Evolutionary conservation across 2,329 filamentous ascomycete genomes (phyloP).

Genomic region (Epichloe elymi): DNA sequence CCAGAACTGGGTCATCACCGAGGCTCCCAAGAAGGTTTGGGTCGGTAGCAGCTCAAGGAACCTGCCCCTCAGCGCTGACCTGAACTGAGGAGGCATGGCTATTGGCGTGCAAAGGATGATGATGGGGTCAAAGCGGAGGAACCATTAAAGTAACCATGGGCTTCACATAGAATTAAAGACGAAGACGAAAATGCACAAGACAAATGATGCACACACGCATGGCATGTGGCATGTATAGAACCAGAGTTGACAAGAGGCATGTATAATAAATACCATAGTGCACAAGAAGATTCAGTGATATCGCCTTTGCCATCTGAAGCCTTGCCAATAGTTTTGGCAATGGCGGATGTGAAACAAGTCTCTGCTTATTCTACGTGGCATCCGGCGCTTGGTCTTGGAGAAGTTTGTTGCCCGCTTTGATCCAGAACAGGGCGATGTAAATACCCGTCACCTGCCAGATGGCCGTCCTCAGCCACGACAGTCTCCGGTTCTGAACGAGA

Average conservation of each 20-base stretch:
- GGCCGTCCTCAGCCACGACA: conserved; percentile 24
- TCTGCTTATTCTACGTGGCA: no score
- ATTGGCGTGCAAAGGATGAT: neutral
- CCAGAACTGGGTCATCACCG: conserved; percentile 73
- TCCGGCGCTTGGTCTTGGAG: neutral
- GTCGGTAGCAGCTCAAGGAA: conserved; percentile 44
- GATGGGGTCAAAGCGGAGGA: neutral
- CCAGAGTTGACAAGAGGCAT: neutral
- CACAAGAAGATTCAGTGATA: no score
- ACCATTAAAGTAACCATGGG: neutral
- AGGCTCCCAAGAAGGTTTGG: conserved; percentile 37
- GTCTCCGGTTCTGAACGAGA: conserved; percentile 25
- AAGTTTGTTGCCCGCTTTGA: conserved; percentile 25
- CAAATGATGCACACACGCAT: no score
- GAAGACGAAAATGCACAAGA: neutral
- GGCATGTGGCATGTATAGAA: neutral
- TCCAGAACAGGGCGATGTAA: conserved; percentile 24
- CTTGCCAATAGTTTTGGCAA: no score
- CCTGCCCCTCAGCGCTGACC: conserved; percentile 27
- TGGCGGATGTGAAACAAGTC: no score
- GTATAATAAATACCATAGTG: no score
- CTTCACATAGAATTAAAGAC: neutral
- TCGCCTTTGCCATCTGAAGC: no score
- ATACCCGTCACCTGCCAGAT: conserved; percentile 24
- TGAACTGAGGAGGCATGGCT: neutral